Evolutionary conservation across 441 rosid genomes (phyloP).

Genomic region (Bruguiera hainesii): DNA sequence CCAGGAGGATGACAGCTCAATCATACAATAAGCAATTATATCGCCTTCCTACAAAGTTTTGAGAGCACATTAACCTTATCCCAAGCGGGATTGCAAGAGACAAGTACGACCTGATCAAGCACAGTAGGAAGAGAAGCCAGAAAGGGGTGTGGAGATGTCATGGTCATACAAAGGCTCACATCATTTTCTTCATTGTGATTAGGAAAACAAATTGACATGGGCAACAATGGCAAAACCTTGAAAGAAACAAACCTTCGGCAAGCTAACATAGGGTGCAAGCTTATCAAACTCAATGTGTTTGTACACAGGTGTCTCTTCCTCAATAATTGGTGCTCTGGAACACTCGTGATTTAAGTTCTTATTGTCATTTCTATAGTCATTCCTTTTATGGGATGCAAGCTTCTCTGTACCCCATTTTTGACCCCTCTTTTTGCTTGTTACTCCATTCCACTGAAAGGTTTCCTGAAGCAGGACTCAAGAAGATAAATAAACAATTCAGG

Average conservation of each 20-base stretch:
- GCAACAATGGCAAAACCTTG: conserved; percentile 6
- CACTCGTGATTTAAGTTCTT: conserved; percentile 39
- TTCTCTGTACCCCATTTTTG: conserved; percentile 94
- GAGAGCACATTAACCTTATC: conserved; percentile 6
- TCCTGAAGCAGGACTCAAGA: conserved; percentile 37
- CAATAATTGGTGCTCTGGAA: conserved; percentile 31
- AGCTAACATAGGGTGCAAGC: conserved; percentile 58
- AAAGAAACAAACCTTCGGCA: conserved; percentile 58
- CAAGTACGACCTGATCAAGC: neutral
- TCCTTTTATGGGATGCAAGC: conserved; percentile 41
- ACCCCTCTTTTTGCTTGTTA: conserved; percentile 82
- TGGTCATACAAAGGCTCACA: conserved; percentile 2
- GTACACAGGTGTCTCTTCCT: conserved; percentile 33
- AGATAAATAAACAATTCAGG: conserved; percentile 13
- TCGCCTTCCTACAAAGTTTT: conserved; percentile 73
- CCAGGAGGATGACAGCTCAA: conserved; percentile 89
- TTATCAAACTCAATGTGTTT: conserved; percentile 52
- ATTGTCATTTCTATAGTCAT: conserved; percentile 34
- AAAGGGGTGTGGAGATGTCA: neutral
- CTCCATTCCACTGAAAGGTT: conserved; percentile 75
- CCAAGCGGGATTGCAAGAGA: conserved; percentile 10
- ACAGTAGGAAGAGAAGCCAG: neutral
- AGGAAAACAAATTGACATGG: neutral
- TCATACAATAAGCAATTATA: conserved; percentile 76
- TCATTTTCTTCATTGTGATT: neutral